These are phyloP conservation scores for Corylus americana DNA, from an alignment of 306 rosid genomes.

Conservation along the genomic window DNA sequence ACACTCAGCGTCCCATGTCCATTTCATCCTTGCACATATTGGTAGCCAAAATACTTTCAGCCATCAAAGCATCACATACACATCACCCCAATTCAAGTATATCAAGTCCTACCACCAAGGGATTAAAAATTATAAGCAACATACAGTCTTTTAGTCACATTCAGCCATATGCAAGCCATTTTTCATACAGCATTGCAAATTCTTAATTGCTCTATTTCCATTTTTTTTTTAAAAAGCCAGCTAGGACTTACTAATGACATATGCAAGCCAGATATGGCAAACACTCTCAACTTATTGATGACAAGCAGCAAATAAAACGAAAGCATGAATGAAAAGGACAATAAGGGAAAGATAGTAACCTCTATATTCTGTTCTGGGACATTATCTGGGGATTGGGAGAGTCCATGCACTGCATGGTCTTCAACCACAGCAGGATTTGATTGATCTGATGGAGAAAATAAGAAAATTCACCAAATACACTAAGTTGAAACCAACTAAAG, in stretches of 20 bases:
- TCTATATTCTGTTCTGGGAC: constrained; percentile 41
- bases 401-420: constrained; percentile 28
- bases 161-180: not conserved
- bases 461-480: constrained; percentile 16
- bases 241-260: too few species aligned
- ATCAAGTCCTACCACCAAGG: not conserved
- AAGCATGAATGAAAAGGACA: constrained; percentile 4
- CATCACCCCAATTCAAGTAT: not conserved
- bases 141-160: not conserved
- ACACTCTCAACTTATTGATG: constrained; percentile 15
- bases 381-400: constrained; percentile 27
- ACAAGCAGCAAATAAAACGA: constrained; percentile 2
- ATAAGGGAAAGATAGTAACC: constrained; percentile 41
- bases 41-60: not conserved
- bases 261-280: constrained; percentile 6
- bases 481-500: constrained; percentile 23
- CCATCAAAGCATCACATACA: not conserved
- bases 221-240: too few species aligned
- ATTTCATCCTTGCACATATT: too few species aligned
- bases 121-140: too few species aligned
- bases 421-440: constrained; percentile 34
- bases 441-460: constrained; percentile 39
- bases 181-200: not conserved
- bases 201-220: not conserved
- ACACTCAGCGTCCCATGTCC: too few species aligned